These are phyloP conservation scores for Phaeosphaeria sp. DNA, from an alignment of 2,329 filamentous ascomycete species.

Conservation along the genomic window DNA sequence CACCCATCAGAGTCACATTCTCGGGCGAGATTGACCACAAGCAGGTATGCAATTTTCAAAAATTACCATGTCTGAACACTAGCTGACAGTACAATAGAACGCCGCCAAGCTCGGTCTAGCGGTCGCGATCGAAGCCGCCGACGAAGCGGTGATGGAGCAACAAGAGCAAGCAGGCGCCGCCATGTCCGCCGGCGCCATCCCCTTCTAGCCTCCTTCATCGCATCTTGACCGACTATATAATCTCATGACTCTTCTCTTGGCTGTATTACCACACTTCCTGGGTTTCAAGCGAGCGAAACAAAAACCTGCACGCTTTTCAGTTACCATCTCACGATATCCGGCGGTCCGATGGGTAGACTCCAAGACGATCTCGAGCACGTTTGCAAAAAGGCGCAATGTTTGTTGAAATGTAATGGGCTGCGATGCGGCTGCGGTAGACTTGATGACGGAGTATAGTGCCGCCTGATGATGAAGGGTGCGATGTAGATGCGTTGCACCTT, in stretches of 20 bases:
- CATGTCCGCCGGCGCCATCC: conserved; percentile 42
- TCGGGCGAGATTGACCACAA: conserved; percentile 95
- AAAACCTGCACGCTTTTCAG: conserved; percentile 29
- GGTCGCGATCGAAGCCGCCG: conserved; percentile 67
- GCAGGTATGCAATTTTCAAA: conserved; percentile 70
- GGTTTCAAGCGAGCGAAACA: conserved; percentile 29
- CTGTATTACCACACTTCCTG: conserved; percentile 50
- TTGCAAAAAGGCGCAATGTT: conserved; percentile 31
- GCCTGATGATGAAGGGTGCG: conserved; percentile 15
- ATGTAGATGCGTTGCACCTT: conserved; percentile 26
- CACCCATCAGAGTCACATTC: conserved; percentile 91
- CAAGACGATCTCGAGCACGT: conserved; percentile 14
- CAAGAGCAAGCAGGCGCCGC: conserved; percentile 42
- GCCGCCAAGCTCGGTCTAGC: conserved; percentile 93
- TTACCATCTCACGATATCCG: conserved; percentile 29
- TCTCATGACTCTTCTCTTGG: conserved; percentile 47
- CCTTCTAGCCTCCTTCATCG: conserved; percentile 44
- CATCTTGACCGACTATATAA: conserved; percentile 41
- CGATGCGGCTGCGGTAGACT: conserved; percentile 26
- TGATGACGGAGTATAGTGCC: conserved; percentile 15
- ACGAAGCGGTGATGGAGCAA: conserved; percentile 51
- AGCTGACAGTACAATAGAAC: conserved; percentile 66
- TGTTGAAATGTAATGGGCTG: conserved; percentile 25
- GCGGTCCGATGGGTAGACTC: conserved; percentile 35
- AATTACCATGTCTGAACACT: background rate